Evolutionary conservation across 2,329 filamentous ascomycete species (phyloP).

Genomic region (Parastagonospora avenae): DNA sequence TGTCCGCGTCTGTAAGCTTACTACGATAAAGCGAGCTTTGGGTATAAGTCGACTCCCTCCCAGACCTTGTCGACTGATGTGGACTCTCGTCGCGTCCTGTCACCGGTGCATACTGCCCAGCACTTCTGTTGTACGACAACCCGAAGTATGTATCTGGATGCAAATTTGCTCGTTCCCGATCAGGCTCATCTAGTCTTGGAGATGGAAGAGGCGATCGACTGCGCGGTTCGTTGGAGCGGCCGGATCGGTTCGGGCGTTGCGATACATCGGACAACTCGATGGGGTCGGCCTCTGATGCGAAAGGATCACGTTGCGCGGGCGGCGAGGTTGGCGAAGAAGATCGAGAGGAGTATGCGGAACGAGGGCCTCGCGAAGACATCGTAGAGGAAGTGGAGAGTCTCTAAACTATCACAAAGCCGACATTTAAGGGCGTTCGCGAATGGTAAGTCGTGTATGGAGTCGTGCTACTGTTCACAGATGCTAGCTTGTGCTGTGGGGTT

Average conservation of each 20-base stretch:
- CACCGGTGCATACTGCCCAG: conserved; percentile 28
- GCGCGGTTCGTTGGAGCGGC: conserved; percentile 13
- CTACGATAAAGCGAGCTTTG: conserved; percentile 28
- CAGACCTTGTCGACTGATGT: conserved; percentile 17
- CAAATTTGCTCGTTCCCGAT: conserved; percentile 14
- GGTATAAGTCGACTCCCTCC: conserved; percentile 29
- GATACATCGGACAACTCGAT: conserved; percentile 34
- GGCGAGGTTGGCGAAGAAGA: conserved; percentile 30
- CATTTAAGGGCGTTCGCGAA: neutral
- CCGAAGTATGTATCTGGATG: conserved; percentile 24
- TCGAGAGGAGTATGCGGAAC: conserved; percentile 26
- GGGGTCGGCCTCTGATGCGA: conserved; percentile 31
- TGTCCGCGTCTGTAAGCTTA: conserved; percentile 37
- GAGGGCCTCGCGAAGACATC: conserved; percentile 31
- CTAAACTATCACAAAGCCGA: neutral
- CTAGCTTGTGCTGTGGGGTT: too few species aligned
- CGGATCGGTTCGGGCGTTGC: conserved; percentile 11
- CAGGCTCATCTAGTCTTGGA: conserved; percentile 9
- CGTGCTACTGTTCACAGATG: too few species aligned
- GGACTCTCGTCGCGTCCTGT: conserved; percentile 16
- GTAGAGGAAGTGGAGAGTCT: conserved; percentile 2
- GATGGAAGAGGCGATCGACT: conserved; percentile 8
- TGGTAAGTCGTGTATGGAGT: neutral
- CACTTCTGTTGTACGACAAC: conserved; percentile 5
- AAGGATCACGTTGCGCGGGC: conserved; percentile 32